Conservation (phyloP, 2,329 filamentous ascomycete genomes). For the Akanthomyces muscarius region DNA sequence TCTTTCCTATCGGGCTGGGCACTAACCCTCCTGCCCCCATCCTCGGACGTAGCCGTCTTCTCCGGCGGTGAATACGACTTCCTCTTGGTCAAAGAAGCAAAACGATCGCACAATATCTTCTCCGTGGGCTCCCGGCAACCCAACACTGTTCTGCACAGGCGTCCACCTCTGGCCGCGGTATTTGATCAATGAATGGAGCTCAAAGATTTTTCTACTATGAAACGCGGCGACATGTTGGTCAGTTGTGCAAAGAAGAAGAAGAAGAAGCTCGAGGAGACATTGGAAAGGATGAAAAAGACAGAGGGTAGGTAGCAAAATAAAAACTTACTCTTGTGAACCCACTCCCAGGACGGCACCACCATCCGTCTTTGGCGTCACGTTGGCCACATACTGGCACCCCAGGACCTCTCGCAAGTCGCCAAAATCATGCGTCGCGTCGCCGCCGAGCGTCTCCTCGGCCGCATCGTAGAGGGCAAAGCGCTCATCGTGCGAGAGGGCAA, state of each 20-base stretch:
- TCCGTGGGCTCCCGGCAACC: constrained; percentile 59
- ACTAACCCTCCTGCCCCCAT: constrained; percentile 39
- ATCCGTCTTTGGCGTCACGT: constrained; percentile 58
- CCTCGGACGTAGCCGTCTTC: constrained; percentile 57
- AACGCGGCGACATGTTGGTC: neutral
- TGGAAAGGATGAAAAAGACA: constrained; percentile 22
- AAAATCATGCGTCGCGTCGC: constrained; percentile 53
- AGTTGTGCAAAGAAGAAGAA: constrained; percentile 1
- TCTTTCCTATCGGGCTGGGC: no score
- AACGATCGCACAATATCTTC: constrained; percentile 61
- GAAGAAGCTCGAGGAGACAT: constrained; percentile 21
- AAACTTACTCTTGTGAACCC: constrained; percentile 62
- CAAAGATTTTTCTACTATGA: constrained; percentile 51
- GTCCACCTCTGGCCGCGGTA: constrained; percentile 45
- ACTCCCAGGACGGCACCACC: constrained; percentile 58
- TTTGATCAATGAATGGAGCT: constrained; percentile 56
- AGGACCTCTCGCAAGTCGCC: constrained; percentile 66
- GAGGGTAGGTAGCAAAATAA: neutral
- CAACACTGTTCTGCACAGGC: constrained; percentile 53
- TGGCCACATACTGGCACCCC: constrained; percentile 69
- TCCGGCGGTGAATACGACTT: constrained; percentile 55
- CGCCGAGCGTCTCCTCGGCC: constrained; percentile 58
- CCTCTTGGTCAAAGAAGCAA: constrained; percentile 58
- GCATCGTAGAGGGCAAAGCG: constrained; percentile 69
- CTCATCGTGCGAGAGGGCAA: constrained; percentile 74